These are phyloP conservation scores for Emmonsiellopsis sp. DNA, from an alignment of 2,329 filamentous ascomycete genomes.

Conservation along the genomic window DNA sequence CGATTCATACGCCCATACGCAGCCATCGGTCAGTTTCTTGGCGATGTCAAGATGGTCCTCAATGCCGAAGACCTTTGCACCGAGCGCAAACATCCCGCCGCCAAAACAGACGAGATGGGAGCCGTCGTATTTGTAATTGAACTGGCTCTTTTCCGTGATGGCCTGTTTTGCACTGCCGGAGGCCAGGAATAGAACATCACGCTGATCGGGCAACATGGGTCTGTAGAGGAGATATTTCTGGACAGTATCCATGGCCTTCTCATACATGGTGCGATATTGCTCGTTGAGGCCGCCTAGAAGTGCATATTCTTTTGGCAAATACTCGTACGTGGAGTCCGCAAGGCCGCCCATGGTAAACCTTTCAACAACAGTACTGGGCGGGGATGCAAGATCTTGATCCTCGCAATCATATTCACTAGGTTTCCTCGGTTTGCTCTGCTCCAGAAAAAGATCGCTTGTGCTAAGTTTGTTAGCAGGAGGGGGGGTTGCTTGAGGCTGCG, in stretches of 20 bases:
- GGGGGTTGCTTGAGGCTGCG: constrained; percentile 4
- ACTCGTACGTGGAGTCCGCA: constrained; percentile 51
- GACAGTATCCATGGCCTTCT: constrained; percentile 56
- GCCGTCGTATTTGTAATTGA: constrained; percentile 31
- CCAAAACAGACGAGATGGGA: constrained; percentile 47
- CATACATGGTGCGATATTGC: constrained; percentile 61
- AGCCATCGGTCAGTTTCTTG: constrained; percentile 45
- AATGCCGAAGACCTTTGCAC: constrained; percentile 43
- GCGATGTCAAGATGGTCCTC: constrained; percentile 42
- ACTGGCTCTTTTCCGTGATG: constrained; percentile 16
- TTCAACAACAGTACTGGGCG: constrained; percentile 23
- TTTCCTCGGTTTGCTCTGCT: neutral
- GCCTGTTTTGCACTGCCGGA: constrained; percentile 44
- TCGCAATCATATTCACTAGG: constrained; percentile 24
- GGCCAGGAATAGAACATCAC: constrained; percentile 61
- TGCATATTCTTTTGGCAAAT: constrained; percentile 57
- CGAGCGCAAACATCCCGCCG: constrained; percentile 49
- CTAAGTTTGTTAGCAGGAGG: neutral
- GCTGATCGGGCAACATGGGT: constrained; percentile 58
- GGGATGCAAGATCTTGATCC: constrained; percentile 30
- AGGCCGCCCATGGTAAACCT: constrained; percentile 45
- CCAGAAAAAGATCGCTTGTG: neutral
- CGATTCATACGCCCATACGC: constrained; percentile 46
- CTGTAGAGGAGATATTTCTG: constrained; percentile 68
- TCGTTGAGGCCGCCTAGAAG: constrained; percentile 63